Percentiles rank a stretch among this genome's conserved stretches.
Evolutionary conservation across 768 basidiomycete genomes (phyloP).

Genomic region (Sarcodon aspratus): DNA sequence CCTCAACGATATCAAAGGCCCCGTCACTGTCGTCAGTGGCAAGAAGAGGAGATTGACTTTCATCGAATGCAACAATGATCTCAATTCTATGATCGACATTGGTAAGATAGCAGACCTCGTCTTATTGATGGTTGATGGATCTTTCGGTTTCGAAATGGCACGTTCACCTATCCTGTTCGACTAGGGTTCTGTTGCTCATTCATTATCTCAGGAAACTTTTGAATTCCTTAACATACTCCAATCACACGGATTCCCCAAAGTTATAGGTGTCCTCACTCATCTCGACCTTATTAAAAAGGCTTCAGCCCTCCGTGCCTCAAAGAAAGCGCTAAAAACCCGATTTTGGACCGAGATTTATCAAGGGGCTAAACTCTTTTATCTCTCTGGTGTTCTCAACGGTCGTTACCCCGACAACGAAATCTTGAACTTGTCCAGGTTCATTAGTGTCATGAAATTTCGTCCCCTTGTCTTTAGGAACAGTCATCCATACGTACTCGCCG

Average conservation of each 20-base stretch:
- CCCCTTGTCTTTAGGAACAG: constrained; percentile 92
- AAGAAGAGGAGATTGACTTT: constrained; percentile 93
- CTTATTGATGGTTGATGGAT: constrained; percentile 94
- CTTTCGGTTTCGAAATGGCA: constrained; percentile 99
- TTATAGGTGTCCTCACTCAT: constrained; percentile 92
- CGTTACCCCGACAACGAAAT: constrained; percentile 97
- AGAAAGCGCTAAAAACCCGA: constrained; percentile 91
- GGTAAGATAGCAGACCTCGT: constrained; percentile 96
- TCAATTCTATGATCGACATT: constrained; percentile 97
- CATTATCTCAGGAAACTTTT: constrained; percentile 73
- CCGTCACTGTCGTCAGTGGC: constrained; percentile 89
- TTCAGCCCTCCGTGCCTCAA: constrained; percentile 74
- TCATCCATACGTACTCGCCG: constrained; percentile 91
- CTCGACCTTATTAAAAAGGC: constrained; percentile 95
- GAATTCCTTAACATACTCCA: constrained; percentile 97
- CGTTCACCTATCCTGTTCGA: constrained; percentile 8
- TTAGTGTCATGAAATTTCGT: constrained; percentile 97
- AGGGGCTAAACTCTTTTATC: constrained; percentile 96
- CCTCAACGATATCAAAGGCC: constrained; percentile 79
- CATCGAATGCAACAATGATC: constrained; percentile 94
- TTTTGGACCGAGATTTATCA: constrained; percentile 99
- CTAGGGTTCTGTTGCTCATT: neutral
- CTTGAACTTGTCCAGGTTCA: constrained; percentile 91
- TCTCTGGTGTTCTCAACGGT: constrained; percentile 93
- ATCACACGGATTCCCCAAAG: constrained; percentile 96